Conservation (phyloP, 108 stramenopile species). For the Discostella pseudostelligera region DNA sequence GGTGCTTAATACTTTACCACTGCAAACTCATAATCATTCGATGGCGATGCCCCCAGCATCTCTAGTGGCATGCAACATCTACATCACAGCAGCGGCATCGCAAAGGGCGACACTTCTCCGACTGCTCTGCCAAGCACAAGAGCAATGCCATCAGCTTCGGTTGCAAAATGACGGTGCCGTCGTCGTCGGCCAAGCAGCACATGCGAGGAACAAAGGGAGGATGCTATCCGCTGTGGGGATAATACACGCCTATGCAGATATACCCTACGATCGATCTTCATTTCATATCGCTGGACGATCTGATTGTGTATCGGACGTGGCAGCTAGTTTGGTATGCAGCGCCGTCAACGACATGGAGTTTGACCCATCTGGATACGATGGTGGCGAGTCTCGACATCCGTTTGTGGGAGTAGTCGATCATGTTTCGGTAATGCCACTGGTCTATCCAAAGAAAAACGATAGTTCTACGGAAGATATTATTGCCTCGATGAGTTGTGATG, state of each 20-base stretch:
- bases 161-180: slow-evolving; percentile 5
- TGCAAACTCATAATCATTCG: too few species aligned
- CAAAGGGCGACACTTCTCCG: slow-evolving; percentile 36
- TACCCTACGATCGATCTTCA: slow-evolving; percentile 80
- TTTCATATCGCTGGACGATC: slow-evolving; percentile 76
- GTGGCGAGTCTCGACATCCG: slow-evolving; percentile 51
- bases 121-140: slow-evolving; percentile 58
- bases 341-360: slow-evolving; percentile 30
- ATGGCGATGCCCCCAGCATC: slow-evolving; percentile 8
- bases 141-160: slow-evolving; percentile 43
- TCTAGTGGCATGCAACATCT: slow-evolving; percentile 79
- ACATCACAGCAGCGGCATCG: slow-evolving; percentile 62
- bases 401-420: slow-evolving; percentile 84
- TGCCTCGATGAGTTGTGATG: background rate
- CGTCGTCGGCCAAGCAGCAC: too few species aligned
- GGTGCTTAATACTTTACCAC: too few species aligned
- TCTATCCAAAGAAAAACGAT: slow-evolving; percentile 9
- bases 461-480: slow-evolving; percentile 1
- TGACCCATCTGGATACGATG: slow-evolving; percentile 2
- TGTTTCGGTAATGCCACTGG: slow-evolving; percentile 73
- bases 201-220: slow-evolving; percentile 3
- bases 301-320: slow-evolving; percentile 53
- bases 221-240: slow-evolving; percentile 52
- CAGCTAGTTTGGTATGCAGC: slow-evolving; percentile 36
- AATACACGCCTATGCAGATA: slow-evolving; percentile 80